A percentile compares a stretch with the other conserved stretches of the same genome.
Evolutionary conservation across 192 early-diverging fungal genomes (phyloP).

Genomic region (Dispira simplex): DNA sequence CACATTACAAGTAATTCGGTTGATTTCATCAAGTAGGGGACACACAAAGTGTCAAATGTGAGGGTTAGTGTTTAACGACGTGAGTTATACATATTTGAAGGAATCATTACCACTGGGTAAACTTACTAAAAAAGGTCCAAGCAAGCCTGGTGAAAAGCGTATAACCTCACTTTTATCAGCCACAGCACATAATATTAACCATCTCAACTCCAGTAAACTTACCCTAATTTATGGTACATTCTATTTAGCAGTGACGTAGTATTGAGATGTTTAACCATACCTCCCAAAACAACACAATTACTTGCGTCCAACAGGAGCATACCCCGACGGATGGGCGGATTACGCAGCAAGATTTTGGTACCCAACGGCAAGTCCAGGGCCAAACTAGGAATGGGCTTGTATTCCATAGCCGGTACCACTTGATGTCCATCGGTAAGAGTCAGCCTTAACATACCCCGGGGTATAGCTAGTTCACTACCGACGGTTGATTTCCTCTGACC

Average conservation of each 20-base stretch:
- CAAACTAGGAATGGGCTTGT: background rate
- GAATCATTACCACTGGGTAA: background rate
- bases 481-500: no score
- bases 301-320: background rate
- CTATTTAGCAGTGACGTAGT: background rate
- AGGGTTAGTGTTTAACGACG: background rate
- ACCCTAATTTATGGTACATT: background rate
- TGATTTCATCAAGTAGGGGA: no score
- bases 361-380: background rate
- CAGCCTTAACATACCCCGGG: background rate
- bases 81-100: background rate
- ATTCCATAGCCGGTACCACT: conserved; percentile 2
- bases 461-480: background rate
- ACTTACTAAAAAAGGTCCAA: background rate
- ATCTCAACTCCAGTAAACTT: background rate
- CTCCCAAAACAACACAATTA: background rate
- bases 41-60: background rate
- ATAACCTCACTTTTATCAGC: background rate
- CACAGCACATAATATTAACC: background rate
- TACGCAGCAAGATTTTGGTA: background rate
- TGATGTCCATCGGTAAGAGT: background rate
- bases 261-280: background rate
- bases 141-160: background rate
- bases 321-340: background rate
- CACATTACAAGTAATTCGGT: no score